phyloP scores from a whole-genome alignment of 768 basidiomycete genomes.

The Hemileccinum rubropunctum region DNA sequence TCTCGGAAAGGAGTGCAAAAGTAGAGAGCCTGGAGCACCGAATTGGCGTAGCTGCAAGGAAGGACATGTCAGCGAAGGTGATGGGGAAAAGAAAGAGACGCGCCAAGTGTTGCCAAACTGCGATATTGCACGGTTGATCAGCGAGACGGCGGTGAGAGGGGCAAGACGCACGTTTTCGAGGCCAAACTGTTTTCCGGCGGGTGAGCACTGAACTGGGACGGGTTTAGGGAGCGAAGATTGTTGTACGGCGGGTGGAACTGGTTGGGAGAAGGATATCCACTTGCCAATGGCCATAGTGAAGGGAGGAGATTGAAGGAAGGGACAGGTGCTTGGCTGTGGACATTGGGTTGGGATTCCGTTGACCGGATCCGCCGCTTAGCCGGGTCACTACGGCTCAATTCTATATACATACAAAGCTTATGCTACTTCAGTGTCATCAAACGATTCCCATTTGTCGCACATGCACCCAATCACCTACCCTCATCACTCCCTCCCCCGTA shows the following conservation, averaged over 20 bases:
- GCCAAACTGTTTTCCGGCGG: conserved; percentile 90
- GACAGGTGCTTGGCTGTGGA: conserved; percentile 8
- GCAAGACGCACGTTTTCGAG: conserved; percentile 82
- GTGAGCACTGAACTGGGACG: conserved; percentile 42
- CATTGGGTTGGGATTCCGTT: conserved; percentile 14
- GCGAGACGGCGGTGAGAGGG: conserved; percentile 1
- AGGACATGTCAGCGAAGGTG: conserved; percentile 18
- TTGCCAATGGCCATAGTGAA: conserved; percentile 36
- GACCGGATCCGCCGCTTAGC: conserved; percentile 17
- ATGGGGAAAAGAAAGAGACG: conserved; percentile 16
- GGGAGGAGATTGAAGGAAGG: conserved; percentile 16
- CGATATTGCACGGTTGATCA: conserved; percentile 4
- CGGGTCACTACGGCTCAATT: background rate
- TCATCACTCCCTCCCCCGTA: conserved; percentile 46
- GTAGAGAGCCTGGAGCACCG: conserved; percentile 96
- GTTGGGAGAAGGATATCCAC: conserved; percentile 37
- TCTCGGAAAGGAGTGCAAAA: conserved; percentile 93
- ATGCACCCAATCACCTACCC: conserved; percentile 59
- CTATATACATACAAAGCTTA: too few species aligned
- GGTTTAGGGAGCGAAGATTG: conserved; percentile 29
- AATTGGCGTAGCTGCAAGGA: conserved; percentile 84
- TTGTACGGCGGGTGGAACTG: conserved; percentile 2
- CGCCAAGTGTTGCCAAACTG: conserved; percentile 98
- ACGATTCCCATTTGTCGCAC: conserved; percentile 43
- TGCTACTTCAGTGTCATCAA: conserved; percentile 5